phyloP scores from a whole-genome alignment of 345 rosid species.

The Eucalyptus caleyi region DNA sequence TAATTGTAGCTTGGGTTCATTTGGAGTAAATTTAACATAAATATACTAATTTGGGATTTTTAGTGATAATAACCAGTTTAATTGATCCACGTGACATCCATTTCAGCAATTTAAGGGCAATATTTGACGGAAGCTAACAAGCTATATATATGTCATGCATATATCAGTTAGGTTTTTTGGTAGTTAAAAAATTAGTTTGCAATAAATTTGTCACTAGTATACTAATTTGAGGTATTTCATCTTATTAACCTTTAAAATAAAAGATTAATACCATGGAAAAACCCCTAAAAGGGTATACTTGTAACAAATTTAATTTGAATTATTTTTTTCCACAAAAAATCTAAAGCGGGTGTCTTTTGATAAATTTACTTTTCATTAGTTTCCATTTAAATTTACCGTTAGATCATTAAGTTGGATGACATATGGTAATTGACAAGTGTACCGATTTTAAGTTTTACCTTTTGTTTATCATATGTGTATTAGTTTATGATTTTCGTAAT shows the following conservation, averaged over 20 bases:
- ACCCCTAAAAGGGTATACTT: no score
- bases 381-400: fast-evolving
- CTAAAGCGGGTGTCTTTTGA: fast-evolving
- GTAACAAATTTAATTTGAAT: no score
- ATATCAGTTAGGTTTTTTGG: no score
- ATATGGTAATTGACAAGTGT: fast-evolving
- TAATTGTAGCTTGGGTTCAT: no score
- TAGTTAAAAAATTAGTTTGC: no score
- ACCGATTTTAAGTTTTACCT: fast-evolving
- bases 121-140: fast-evolving
- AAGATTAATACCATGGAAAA: no score
- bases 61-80: not conserved
- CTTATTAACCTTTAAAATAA: fast-evolving
- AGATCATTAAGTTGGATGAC: fast-evolving
- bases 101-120: not conserved
- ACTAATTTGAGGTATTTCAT: fast-evolving
- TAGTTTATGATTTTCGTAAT: fast-evolving
- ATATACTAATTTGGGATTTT: fast-evolving
- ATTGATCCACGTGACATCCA: not conserved
- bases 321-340: no score
- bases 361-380: no score
- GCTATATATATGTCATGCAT: no score
- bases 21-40: no score
- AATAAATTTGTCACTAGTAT: not conserved
- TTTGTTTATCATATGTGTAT: no score